phyloP scores from a whole-genome alignment of 2,329 filamentous ascomycete genomes.

The Calonectria crousiana region DNA sequence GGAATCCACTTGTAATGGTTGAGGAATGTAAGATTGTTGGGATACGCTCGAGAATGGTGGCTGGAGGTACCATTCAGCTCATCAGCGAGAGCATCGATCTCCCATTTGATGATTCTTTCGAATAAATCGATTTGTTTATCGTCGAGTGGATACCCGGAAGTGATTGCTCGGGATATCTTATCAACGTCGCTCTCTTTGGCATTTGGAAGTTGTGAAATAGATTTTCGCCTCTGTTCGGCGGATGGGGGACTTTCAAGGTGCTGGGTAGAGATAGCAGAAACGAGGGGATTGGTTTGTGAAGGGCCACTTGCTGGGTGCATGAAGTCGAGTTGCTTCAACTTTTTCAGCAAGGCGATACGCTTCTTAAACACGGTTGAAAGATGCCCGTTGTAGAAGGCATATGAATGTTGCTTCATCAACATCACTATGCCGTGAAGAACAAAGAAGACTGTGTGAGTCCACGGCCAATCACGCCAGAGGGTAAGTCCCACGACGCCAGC shows the following conservation, averaged over 20 bases:
- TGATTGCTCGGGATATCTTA: conserved; percentile 71
- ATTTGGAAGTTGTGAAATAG: conserved; percentile 47
- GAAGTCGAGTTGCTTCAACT: conserved; percentile 69
- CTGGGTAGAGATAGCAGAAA: conserved; percentile 57
- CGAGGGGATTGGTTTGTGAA: conserved; percentile 55
- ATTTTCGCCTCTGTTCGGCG: conserved; percentile 57
- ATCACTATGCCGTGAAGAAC: conserved; percentile 80
- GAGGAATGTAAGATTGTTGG: conserved; percentile 73
- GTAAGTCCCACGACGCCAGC: conserved; percentile 73
- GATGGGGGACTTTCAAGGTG: conserved; percentile 59
- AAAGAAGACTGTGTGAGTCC: conserved; percentile 85
- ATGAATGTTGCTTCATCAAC: conserved; percentile 88
- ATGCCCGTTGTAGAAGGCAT: conserved; percentile 83
- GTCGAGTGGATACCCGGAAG: conserved; percentile 70
- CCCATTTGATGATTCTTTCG: conserved; percentile 73
- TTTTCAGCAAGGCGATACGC: conserved; percentile 57
- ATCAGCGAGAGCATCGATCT: conserved; percentile 73
- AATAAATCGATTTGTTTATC: conserved; percentile 73
- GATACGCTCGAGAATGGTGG: conserved; percentile 66
- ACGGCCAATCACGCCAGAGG: conserved; percentile 80
- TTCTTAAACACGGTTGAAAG: conserved; percentile 71
- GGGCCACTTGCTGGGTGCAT: conserved; percentile 60
- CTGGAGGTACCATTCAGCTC: conserved; percentile 75
- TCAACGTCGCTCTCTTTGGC: conserved; percentile 67
- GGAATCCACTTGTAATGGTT: conserved; percentile 81